These are phyloP conservation scores for Brettanomyces sp. DNA, from an alignment of 805 yeast species.

Conservation along the genomic window DNA sequence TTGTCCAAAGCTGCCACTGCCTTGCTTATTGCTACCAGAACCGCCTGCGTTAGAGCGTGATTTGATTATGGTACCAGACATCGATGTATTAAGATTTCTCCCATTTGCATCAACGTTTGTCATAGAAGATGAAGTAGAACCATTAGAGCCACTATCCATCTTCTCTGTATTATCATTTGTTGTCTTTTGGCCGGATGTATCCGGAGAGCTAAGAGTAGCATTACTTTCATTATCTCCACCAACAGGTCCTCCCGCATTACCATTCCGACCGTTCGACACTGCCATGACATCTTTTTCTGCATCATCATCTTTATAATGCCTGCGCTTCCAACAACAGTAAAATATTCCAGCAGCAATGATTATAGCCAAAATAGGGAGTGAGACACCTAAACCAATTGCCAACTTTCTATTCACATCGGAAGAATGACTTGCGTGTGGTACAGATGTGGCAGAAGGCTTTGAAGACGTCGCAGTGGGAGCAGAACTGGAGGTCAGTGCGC, in stretches of 20 bases:
- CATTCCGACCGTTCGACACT: too few relatives aligned
- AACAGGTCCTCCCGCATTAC: constrained; percentile 4
- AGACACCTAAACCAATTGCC: constrained; percentile 91
- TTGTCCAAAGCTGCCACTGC: neutral
- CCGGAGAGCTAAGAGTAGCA: constrained; percentile 9
- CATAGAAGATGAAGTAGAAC: constrained; percentile 11
- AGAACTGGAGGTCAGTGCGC: constrained; percentile 23
- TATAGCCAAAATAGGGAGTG: constrained; percentile 55
- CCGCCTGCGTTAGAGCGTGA: neutral
- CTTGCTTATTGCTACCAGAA: neutral
- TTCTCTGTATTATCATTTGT: constrained; percentile 44
- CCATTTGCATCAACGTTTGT: constrained; percentile 9
- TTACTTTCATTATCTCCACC: constrained; percentile 11
- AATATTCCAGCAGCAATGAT: constrained; percentile 40
- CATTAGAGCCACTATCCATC: constrained; percentile 32
- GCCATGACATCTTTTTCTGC: constrained; percentile 10
- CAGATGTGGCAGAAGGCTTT: constrained; percentile 22
- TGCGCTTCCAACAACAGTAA: constrained; percentile 46
- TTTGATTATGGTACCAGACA: neutral
- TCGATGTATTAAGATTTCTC: too few relatives aligned
- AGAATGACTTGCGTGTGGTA: constrained; percentile 18
- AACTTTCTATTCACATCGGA: constrained; percentile 32
- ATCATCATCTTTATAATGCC: constrained; percentile 25
- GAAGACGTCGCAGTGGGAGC: constrained; percentile 18
- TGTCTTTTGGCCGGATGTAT: constrained; percentile 22